Percentiles rank a stretch among this genome's conserved stretches.
Conservation (phyloP, 768 basidiomycete genomes). For the Suillus alpinus region DNA sequence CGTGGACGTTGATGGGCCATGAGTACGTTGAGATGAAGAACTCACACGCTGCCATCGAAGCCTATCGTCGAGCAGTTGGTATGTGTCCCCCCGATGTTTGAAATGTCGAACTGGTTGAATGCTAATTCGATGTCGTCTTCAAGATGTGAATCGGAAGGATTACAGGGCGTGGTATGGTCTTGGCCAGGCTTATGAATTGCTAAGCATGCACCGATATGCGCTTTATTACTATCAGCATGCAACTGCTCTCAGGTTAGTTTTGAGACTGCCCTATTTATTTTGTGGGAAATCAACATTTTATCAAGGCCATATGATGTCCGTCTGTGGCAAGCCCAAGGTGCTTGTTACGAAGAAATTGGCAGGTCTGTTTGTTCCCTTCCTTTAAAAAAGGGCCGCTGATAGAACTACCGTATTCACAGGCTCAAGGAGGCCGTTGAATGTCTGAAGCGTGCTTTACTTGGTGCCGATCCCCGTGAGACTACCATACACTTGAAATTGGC, state of each 20-base stretch:
- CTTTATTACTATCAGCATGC: constrained; percentile 96
- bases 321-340: constrained; percentile 92
- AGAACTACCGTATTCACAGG: constrained; percentile 39
- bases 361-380: constrained; percentile 44
- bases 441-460: constrained; percentile 83
- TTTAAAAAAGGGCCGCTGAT: constrained; percentile 5
- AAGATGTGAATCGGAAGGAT: constrained; percentile 95
- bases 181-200: constrained; percentile 94
- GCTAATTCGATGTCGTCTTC: background rate
- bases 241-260: constrained; percentile 75
- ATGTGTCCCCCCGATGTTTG: constrained; percentile 26
- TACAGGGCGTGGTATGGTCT: constrained; percentile 98
- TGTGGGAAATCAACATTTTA: constrained; percentile 1
- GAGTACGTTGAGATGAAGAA: constrained; percentile 99
- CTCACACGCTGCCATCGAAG: constrained; percentile 97
- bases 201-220: constrained; percentile 97
- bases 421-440: constrained; percentile 88
- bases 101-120: background rate
- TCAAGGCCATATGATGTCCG: constrained; percentile 90
- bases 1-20: constrained; percentile 99
- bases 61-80: constrained; percentile 95
- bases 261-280: background rate
- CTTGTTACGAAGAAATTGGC: constrained; percentile 90
- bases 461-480: constrained; percentile 75
- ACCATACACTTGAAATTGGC: constrained; percentile 73